Evolutionary conservation across 495 filamentous ascomycete species (phyloP), one percentile per base, ranked within the genome.

Genomic region (Trichoderma orchidacearum): DNA sequence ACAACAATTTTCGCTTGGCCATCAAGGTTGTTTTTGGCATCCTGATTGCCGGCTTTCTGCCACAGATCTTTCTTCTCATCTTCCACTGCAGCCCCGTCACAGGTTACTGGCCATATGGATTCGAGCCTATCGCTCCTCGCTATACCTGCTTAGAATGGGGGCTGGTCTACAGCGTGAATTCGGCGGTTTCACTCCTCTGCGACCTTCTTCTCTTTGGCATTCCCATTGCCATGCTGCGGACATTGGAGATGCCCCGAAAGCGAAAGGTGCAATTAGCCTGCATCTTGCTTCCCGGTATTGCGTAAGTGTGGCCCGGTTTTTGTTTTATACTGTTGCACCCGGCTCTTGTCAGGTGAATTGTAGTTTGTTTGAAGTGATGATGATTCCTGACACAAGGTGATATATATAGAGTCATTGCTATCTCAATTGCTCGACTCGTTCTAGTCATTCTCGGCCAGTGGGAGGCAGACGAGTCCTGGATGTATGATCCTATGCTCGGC

Each of bases 81-180:
- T 74, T 75, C 62, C 72, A 75, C 57, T 75, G 73, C 55, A 53
- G 50, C 1, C 72, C 73, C 0, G 70, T 75, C 2, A 75, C 73
- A 12, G 72, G 68, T 1, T 58, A 73, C 11, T 75, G 73, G 72
- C 73, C 73, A 0, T 75, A 75, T 53, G 64, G 54, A 5, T 75
- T 71, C 72, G 71, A 75, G 56, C 15, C 28, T 2, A 64, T 67
- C 28, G 59, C 57, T 5, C 59, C 55, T 9, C 45, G 62, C 4
- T 76, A 72, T 51, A 61, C 54, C 2, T 76, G 73, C 59, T 54
- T 75, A 8, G 57, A 64, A 4, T 75, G 73, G 73, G 73, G 73
- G 2, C 41, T 68, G 4, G 72, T 76, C 5, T 76, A 76, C 55
- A 66, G 67, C 1, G 69, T 70, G 31, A 76, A 73, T 59, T 75